phyloP scores from a whole-genome alignment of 495 filamentous ascomycete species.

The Talaromyces adpressus region DNA sequence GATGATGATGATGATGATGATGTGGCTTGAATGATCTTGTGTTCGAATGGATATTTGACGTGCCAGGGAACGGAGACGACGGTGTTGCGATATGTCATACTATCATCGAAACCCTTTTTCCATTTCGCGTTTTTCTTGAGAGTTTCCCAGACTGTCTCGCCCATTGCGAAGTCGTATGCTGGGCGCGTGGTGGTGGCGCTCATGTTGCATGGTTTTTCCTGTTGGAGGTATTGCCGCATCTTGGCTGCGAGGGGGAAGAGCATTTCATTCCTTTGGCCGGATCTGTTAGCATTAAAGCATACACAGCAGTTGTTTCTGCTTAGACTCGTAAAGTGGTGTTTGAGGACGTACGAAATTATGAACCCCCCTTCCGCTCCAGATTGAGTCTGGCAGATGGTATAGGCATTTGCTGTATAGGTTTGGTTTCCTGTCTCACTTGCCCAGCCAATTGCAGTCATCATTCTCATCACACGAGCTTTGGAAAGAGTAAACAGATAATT shows the following conservation, averaged over 20 bases:
- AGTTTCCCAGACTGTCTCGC: not conserved
- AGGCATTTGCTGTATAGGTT: not conserved
- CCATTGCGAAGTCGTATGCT: not conserved
- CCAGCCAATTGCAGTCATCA: not conserved
- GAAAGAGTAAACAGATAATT: too few relatives aligned
- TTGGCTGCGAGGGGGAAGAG: not conserved
- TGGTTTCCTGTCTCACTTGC: not conserved
- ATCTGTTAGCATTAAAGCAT: not conserved
- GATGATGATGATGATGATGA: not conserved
- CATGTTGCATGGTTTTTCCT: slow-evolving; percentile 1
- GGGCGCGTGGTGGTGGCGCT: not conserved
- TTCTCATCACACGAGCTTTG: slow-evolving; percentile 1
- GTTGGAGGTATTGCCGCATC: not conserved
- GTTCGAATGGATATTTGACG: not conserved
- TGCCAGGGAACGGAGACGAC: not conserved
- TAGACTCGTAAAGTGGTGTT: not conserved
- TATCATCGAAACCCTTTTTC: too few relatives aligned
- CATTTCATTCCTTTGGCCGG: not conserved
- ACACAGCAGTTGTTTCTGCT: too few relatives aligned
- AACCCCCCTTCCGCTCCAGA: not conserved
- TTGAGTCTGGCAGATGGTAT: not conserved
- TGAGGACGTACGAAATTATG: not conserved
- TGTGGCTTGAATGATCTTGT: not conserved
- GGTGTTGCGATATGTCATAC: not conserved
- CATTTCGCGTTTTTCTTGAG: too few relatives aligned